Evolutionary conservation across 768 basidiomycete species (phyloP).

Genomic region (Suillus clintonianus): DNA sequence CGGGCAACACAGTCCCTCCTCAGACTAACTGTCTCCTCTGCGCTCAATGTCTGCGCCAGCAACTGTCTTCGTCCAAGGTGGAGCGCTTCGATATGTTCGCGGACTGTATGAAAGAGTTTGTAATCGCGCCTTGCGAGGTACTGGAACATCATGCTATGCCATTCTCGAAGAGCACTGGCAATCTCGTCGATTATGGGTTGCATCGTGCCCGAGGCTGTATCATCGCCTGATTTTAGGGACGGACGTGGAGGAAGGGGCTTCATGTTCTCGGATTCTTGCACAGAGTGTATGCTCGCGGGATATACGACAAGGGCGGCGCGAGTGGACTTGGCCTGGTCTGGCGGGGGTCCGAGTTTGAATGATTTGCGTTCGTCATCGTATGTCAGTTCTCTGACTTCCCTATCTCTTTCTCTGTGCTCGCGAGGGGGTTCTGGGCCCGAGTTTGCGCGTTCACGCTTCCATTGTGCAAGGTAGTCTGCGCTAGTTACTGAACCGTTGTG

Average conservation of each 20-base stretch:
- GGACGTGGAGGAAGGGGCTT: slow-evolving; percentile 89
- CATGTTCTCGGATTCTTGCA: slow-evolving; percentile 61
- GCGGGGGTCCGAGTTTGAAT: slow-evolving; percentile 71
- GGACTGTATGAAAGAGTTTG: slow-evolving; percentile 81
- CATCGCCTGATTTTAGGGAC: slow-evolving; percentile 92
- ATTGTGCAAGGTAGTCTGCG: slow-evolving; percentile 48
- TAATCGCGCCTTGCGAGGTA: slow-evolving; percentile 91
- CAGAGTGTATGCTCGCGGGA: slow-evolving; percentile 73
- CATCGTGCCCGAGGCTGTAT: slow-evolving; percentile 76
- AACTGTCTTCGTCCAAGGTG: slow-evolving; percentile 92
- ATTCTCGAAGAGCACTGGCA: slow-evolving; percentile 93
- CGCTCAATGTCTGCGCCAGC: slow-evolving; percentile 81
- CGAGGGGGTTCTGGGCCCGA: slow-evolving; percentile 28
- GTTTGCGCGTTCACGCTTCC: slow-evolving; percentile 39
- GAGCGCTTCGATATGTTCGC: slow-evolving; percentile 86
- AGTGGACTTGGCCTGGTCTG: slow-evolving; percentile 73
- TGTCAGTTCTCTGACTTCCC: slow-evolving; percentile 62
- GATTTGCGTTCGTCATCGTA: slow-evolving; percentile 50
- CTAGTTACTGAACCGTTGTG: slow-evolving; percentile 37
- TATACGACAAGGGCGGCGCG: slow-evolving; percentile 75
- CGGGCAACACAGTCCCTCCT: slow-evolving; percentile 85
- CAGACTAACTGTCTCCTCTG: slow-evolving; percentile 81
- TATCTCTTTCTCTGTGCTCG: slow-evolving; percentile 48
- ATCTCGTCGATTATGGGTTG: slow-evolving; percentile 98
- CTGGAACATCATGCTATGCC: slow-evolving; percentile 89